phyloP scores from a whole-genome alignment of 1,139 yeast genomes.

The Taphrina communis region DNA sequence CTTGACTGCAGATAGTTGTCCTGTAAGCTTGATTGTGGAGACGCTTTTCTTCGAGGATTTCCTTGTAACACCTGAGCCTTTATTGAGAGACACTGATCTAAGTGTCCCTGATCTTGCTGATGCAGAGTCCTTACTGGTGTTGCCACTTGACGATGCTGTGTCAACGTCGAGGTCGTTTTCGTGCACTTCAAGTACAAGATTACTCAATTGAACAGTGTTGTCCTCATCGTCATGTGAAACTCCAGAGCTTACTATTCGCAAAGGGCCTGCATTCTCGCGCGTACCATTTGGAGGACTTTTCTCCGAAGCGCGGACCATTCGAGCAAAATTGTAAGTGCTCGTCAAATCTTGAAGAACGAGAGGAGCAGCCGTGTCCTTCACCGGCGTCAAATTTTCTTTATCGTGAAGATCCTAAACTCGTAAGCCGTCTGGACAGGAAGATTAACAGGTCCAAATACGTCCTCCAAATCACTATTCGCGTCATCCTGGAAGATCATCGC shows the following conservation, averaged over 20 bases:
- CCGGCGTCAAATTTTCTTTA: neutral
- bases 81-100: neutral
- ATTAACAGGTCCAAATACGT: neutral
- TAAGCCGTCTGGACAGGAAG: neutral
- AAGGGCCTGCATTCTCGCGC: neutral
- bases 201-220: too few relatives aligned
- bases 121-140: too few relatives aligned
- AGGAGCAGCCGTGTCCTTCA: neutral
- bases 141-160: too few relatives aligned
- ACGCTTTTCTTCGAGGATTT: neutral
- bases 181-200: too few relatives aligned
- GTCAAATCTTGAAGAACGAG: neutral
- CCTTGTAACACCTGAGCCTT: neutral
- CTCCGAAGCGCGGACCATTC: neutral
- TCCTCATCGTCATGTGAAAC: too few relatives aligned
- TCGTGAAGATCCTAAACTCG: neutral
- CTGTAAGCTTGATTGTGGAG: neutral
- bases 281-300: neutral
- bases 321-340: neutral
- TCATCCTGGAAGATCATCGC: neutral
- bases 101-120: neutral
- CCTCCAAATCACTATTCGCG: neutral
- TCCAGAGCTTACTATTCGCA: neutral
- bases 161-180: too few relatives aligned
- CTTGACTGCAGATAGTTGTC: conserved; percentile 3